Evolutionary conservation across 129 eudicot genomes (phyloP).

Genomic region (Helichrysum umbraculigerum): DNA sequence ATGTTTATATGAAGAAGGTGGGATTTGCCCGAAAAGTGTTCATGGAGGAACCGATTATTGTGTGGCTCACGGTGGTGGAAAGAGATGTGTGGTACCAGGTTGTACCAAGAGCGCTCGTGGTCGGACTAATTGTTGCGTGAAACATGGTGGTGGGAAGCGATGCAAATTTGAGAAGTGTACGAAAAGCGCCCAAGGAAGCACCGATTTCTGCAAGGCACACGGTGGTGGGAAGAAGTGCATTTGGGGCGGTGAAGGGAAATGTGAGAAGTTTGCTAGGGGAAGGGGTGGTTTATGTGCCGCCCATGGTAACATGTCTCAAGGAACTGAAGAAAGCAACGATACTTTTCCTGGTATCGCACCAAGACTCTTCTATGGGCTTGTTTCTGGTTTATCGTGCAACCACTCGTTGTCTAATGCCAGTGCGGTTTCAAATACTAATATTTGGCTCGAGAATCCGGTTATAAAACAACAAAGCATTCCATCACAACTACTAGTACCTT

Average conservation of each 20-base stretch:
- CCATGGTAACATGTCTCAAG: constrained; percentile 53
- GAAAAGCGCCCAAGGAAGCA: constrained; percentile 94
- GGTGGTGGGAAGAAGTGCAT: constrained; percentile 83
- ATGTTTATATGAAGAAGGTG: constrained; percentile 73
- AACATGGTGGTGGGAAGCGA: constrained; percentile 83
- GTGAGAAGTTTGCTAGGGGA: constrained; percentile 78
- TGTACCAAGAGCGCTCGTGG: constrained; percentile 92
- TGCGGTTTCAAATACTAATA: constrained; percentile 42
- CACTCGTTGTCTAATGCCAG: constrained; percentile 55
- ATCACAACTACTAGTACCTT: constrained; percentile 82
- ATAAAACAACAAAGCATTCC: constrained; percentile 66
- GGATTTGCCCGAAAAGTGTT: constrained; percentile 87
- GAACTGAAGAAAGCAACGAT: constrained; percentile 32
- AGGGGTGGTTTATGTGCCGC: constrained; percentile 74
- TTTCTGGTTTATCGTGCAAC: constrained; percentile 42
- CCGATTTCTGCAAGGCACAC: constrained; percentile 80
- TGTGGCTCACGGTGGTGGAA: constrained; percentile 92
- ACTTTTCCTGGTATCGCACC: constrained; percentile 55
- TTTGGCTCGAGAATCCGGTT: constrained; percentile 37
- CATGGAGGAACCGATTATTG: constrained; percentile 84
- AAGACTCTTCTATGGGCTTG: constrained; percentile 64
- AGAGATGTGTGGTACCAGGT: constrained; percentile 63
- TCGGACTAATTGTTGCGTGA: constrained; percentile 73
- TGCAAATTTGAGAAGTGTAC: constrained; percentile 59
- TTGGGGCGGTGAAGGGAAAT: constrained; percentile 75